Evolutionary conservation across 2,329 filamentous ascomycete species (phyloP), one percentile per base, ranked within the genome.

Genomic region (Blumeria graminis): DNA sequence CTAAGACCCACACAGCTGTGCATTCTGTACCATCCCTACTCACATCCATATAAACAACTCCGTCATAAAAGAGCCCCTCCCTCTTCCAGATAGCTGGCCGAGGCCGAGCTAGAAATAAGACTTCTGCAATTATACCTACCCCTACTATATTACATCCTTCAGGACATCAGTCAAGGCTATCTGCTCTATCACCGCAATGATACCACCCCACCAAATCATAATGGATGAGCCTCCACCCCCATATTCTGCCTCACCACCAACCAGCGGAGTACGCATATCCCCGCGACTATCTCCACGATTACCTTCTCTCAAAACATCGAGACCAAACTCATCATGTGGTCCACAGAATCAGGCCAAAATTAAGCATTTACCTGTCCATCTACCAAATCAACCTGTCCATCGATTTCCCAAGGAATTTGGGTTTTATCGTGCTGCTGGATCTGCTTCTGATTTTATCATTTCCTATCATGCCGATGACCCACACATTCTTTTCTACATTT

Each of bases 401-500:
- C 57, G 56, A 3, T 61, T 62, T 14, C 61, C 61, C 2, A 54
- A 50, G 36, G 33, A 32, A 11, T 61, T 62, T 51, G 61, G 61
- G 10, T 36, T 61, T 28, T 61, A 62, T 54, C 55, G 57, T 14
- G 58, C 60, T 32, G 16, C 55, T 1, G 55, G 38, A 6, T 58
- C 54, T 13, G 16, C 41, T 0, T 48, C 55, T 35, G 57, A 62
- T 38, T 35, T 61, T 7, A 35, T 57, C 39, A 58, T 62, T 16
- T 57, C 60, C 11, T 51, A 32, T 33, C 38, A 55, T 32, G 52
- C 58, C 18, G 55, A 58, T n/a, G 55, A 59, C n/a, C 56, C 58
- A 6, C n/a, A 55, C 1, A 55, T 56, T 1, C 55, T 61, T 16
- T 61, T 58, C 55, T 58, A 61, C 45, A 59, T 62, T 54, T 59